These are phyloP conservation scores for Aspergillus chevalieri DNA, from an alignment of 2,329 filamentous ascomycete species.

Conservation along the genomic window DNA sequence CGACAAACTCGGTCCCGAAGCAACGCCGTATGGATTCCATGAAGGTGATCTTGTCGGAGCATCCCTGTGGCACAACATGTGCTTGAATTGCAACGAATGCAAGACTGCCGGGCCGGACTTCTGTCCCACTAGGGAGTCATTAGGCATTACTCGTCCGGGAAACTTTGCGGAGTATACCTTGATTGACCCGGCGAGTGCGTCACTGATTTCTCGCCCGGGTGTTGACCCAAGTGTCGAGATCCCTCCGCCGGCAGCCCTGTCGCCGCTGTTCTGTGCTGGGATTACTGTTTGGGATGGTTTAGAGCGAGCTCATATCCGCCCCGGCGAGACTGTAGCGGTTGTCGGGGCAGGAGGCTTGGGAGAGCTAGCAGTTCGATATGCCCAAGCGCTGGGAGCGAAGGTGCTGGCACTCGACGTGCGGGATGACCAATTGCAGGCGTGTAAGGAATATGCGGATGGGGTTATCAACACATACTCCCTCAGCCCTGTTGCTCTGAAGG, in stretches of 20 bases:
- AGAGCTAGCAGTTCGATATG: conserved; percentile 21
- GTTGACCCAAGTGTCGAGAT: conserved; percentile 22
- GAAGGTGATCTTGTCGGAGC: conserved; percentile 43
- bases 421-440: conserved; percentile 3
- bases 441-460: conserved; percentile 2
- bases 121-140: conserved; percentile 17
- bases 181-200: conserved; percentile 42
- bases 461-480: conserved; percentile 4
- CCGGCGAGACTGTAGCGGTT: conserved; percentile 11
- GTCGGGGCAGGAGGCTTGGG: conserved; percentile 19
- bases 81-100: conserved; percentile 45
- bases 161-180: conserved; percentile 46
- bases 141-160: conserved; percentile 40
- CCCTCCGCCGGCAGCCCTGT: conserved; percentile 11
- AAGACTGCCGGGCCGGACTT: conserved; percentile 31
- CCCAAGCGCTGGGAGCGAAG: conserved; percentile 17
- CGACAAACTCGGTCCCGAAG: conserved; percentile 31
- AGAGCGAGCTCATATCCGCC: conserved; percentile 3
- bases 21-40: conserved; percentile 35
- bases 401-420: conserved; percentile 20
- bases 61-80: conserved; percentile 42
- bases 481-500: neutral
- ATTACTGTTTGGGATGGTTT: conserved; percentile 33
- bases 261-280: conserved; percentile 48
- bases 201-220: conserved; percentile 31